Evolutionary conservation across 768 basidiomycete species (phyloP).

Genomic region (Pisolithus sp.): DNA sequence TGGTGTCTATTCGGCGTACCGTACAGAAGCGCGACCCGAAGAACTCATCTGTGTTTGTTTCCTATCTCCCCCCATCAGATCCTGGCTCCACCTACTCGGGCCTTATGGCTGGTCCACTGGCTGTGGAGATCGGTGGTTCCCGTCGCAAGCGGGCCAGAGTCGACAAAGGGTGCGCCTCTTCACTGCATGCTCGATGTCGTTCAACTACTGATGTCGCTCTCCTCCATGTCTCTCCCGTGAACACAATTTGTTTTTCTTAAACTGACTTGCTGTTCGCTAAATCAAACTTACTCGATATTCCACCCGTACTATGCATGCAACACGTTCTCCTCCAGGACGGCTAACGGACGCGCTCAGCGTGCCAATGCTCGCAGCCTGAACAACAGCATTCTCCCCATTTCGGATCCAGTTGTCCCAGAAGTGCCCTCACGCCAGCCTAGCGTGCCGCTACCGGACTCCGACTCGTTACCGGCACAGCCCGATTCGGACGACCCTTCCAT

Average conservation of each 20-base stretch:
- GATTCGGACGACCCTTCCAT: constrained; percentile 53
- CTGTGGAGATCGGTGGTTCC: constrained; percentile 54
- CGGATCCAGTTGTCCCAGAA: constrained; percentile 38
- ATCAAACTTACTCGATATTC: constrained; percentile 25
- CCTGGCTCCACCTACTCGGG: constrained; percentile 86
- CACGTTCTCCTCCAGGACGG: constrained; percentile 34
- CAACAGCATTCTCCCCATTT: constrained; percentile 25
- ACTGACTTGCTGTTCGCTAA: constrained; percentile 10
- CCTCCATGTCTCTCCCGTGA: background rate
- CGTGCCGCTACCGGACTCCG: constrained; percentile 42
- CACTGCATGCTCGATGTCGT: constrained; percentile 16
- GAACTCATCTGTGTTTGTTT: constrained; percentile 62
- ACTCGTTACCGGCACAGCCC: constrained; percentile 43
- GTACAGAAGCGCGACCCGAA: constrained; percentile 74
- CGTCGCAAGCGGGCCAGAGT: constrained; percentile 67
- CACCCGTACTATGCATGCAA: constrained; percentile 8
- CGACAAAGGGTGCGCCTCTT: constrained; percentile 61
- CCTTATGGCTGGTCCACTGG: constrained; percentile 59
- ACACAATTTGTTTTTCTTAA: background rate
- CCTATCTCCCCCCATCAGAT: constrained; percentile 79
- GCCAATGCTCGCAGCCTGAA: constrained; percentile 63
- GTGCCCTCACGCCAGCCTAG: constrained; percentile 31
- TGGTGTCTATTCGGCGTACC: constrained; percentile 63
- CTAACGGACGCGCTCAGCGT: constrained; percentile 65
- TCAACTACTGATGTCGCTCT: constrained; percentile 4